Base-by-base conservation (phyloP, 495 filamentous ascomycete genomes). In the Ascodesmis nigricans region DNA sequence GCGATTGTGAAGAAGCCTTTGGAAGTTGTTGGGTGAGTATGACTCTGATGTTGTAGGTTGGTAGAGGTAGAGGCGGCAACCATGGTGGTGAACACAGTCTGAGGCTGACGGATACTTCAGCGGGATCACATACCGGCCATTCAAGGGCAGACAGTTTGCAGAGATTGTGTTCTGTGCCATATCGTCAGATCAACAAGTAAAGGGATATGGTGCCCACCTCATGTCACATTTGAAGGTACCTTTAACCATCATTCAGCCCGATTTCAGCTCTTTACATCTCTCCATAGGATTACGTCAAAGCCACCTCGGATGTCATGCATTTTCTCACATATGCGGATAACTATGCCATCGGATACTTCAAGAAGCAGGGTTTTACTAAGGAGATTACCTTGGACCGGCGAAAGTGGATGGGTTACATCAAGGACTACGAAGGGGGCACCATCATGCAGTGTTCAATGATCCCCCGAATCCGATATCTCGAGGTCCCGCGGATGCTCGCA, bases 381-480 rank as follows among this genome's bases (percentile, higher is more conserved):
- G 83, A 97, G 42, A 95, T 97, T 44, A 92, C 81, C 0, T 68
- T 97, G 1, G 78, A 83, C 28, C 75, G 70, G 49, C 67, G 73
- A 5, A 72, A 78, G 11, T 97, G 87, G 87, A 97, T 95, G 90
- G 87, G 87, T 19, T 97, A 93, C 51, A 97, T 97, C 55, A 97
- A 97, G 56, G 87, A 97, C 55, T 97, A 97, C 55, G 87, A 97
- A 58, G 87, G 87, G 19, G 87, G 87, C 27, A 97, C 87, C 0
- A 91, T 97, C 43, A 97, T 97, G 87, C 87, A 97, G 57, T 97
- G 87, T 54, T 76, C 75, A 29, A 95, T 97, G 87, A 65, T 97
- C 18, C 87, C 87, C 2, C 74, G 71, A 40, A 83, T 93, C 35
- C 78, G 90, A 34, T 97, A 95, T 55, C 70, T 97, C 1, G 87